Evolutionary conservation across 2,329 filamentous ascomycete genomes (phyloP), one percentile per base, ranked within the genome.

Genomic region (Colletotrichum karsti): DNA sequence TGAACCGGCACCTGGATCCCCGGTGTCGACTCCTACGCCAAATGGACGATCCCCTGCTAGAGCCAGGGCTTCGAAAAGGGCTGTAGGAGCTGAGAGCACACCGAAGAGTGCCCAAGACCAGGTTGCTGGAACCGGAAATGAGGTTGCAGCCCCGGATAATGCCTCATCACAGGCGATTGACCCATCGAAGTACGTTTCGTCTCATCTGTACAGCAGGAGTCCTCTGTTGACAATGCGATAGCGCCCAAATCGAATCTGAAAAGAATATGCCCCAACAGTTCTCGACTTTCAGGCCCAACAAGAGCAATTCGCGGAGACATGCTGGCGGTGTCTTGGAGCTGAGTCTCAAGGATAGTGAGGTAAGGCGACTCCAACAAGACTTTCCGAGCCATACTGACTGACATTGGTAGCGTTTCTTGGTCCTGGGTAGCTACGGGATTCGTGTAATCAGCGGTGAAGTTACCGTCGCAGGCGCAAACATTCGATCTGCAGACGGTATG

Each of bases 341-440:
- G 1, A 80, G 74, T 24, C 75, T 88, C 3, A 73, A 78, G 3
- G 81, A 84, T n/a, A 83, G 83, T 60, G 87, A 89, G 78, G 87
- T 87, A 77, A 48, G 54, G 3, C 13, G 6, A 26, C 15, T 5
- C n/a, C n/a, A n/a, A n/a, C n/a, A n/a, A n/a, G n/a, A n/a, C n/a
- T n/a, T n/a, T n/a, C n/a, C n/a, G n/a, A n/a, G n/a, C n/a, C n/a
- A n/a, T n/a, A n/a, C 6, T 4, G 15, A 15, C 73, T 77, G 46
- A 78, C 67, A 13, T 3, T n/a, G 7, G 2, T 56, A 91, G 88
- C 86, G 89, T 15, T 80, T 92, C 42, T 81, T 90, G 5, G 79
- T 91, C 8, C 80, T 93, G 10, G 93, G 93, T 1, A 90, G 88
- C 73, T 96, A 90, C 76, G 88, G 90, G 15, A 76, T 95, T 30